Base-by-base conservation (phyloP, 208 protist species). In the Leishmania mexicana region DNA sequence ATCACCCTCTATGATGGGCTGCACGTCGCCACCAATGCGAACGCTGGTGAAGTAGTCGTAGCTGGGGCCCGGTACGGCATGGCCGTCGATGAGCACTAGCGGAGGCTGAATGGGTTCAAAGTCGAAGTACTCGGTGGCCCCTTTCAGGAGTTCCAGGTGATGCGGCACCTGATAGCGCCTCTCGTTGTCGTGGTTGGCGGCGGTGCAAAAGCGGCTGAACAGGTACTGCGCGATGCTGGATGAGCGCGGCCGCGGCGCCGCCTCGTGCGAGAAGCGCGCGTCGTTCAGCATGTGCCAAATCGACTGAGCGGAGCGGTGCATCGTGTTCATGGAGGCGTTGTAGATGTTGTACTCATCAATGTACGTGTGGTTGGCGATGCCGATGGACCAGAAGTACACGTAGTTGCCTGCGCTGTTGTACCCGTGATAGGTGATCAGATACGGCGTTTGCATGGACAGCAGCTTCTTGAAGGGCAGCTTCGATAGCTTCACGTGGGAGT, bases 331-430 rank as follows among this genome's bases (percentile, higher is more conserved):
- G 42, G 93, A 96, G 45, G 93, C 80, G 54, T 79, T 88, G 81
- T 92, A 96, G 75, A 97, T 97, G 82, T 97, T 97, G 73, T 85
- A 81, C 64, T 84, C 72, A 85, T 97, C 95, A 87, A 97, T 96
- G 85, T 96, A 96, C 19, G 93, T 88, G 83, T 97, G 95, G 84
- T 97, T 97, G 17, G 95, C 95, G 70, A 96, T 96, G 45, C 91
- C 93, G 76, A 96, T 91, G 51, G 91, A 91, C 95, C 95, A 97
- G 62, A 96, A 85, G 85, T 97, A 97, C 1, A 96, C 83, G 80
- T 97, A 96, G 80, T 96, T 96, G 62, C 92, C 92, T 17, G 87
- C 89, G 62, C 89, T 83, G 84, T 97, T 91, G 76, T 80, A 79
- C 58, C 95, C 95, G 81, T 95, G 92, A 84, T 95, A 96, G 54